Evolutionary conservation across 768 basidiomycete genomes (phyloP), one percentile per base, ranked within the genome.

Genomic region (Podaxis sp.): DNA sequence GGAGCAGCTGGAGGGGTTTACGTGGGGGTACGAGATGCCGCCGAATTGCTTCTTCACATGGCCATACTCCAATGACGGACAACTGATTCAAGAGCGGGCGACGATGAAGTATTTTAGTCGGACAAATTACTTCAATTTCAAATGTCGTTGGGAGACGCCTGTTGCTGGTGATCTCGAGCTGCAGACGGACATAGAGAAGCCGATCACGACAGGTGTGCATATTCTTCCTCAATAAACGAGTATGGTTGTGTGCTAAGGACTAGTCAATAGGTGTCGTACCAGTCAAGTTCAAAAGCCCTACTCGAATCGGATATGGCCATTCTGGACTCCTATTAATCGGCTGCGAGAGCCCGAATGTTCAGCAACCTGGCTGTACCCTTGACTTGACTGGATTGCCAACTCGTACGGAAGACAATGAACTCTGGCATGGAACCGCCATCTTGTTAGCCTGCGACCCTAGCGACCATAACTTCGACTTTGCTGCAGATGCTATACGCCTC

Each of bases 91-190:
- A 11, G 44, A 58, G 6, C 46, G 36, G n/a, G 57, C 41, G 4
- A 36, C 57, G 0, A n/a, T 58, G 28, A 58, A 48, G 38, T 58
- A 58, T 37, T 20, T 20, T 15, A 58, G 46, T 33, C n/a, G 30
- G 26, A 30, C 48, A 10, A 49, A 30, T 49, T 48, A 24, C 15
- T 58, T 58, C 46, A 58, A 58, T 7, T 24, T 58, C 46, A 49
- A 33, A 11, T 58, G 57, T 46, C 57, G 57, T 22, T 58, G 57
- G 57, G 57, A 58, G 36, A 37, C 28, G 2, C 57, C 57, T 58
- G 24, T 20, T 5, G 28, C 41, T 11, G 41, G 12, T 30, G 57
- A 58, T n/a, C 28, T 58, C 4, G 15, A 33, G 20, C 12, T 58
- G 44, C 57, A 58, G 30, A 11, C 11, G 10, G 46, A 55, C n/a